phyloP scores from a whole-genome alignment of 139 green algal genomes.

The Prasinococcaceae sp. region DNA sequence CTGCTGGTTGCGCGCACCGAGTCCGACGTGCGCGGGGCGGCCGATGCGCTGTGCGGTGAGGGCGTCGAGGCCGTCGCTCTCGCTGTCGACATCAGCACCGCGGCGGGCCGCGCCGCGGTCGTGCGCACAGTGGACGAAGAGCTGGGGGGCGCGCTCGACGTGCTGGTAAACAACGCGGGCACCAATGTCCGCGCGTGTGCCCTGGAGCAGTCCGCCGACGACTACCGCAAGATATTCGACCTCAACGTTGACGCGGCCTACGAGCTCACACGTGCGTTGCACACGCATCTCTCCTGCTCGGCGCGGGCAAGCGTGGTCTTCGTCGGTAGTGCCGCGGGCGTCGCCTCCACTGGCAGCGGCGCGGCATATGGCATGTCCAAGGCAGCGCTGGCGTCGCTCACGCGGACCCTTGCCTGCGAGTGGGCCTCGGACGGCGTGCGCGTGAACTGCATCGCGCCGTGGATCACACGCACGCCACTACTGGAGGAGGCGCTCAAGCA shows the following conservation, averaged over 20 bases:
- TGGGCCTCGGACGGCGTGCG: constrained; percentile 71
- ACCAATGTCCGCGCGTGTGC: constrained; percentile 52
- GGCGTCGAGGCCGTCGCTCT: constrained; percentile 28
- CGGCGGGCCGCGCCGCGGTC: constrained; percentile 10
- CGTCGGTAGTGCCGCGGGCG: constrained; percentile 43
- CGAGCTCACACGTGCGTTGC: too few relatives aligned
- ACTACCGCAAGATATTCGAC: too few relatives aligned
- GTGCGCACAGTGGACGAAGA: constrained; percentile 9
- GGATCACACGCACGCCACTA: too few relatives aligned
- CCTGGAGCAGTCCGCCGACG: constrained; percentile 39
- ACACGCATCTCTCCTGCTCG: too few relatives aligned
- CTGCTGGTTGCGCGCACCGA: constrained; percentile 33
- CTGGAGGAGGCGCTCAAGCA: too few relatives aligned
- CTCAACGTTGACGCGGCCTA: too few relatives aligned
- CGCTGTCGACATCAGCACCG: constrained; percentile 18
- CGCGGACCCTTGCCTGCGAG: constrained; percentile 62
- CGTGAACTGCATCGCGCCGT: constrained; percentile 68
- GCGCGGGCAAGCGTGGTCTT: too few relatives aligned
- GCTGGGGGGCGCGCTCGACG: constrained; percentile 23
- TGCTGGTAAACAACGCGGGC: constrained; percentile 57
- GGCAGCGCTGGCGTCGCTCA: constrained; percentile 38
- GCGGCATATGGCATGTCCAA: constrained; percentile 55
- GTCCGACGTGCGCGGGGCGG: constrained; percentile 18
- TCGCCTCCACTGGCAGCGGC: constrained; percentile 64
- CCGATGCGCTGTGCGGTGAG: constrained; percentile 3